Percentiles rank a stretch among this genome's conserved stretches.
These are phyloP conservation scores for Phytopythium oedochilum DNA, from an alignment of 352 stramenopile genomes.

Conservation along the genomic window DNA sequence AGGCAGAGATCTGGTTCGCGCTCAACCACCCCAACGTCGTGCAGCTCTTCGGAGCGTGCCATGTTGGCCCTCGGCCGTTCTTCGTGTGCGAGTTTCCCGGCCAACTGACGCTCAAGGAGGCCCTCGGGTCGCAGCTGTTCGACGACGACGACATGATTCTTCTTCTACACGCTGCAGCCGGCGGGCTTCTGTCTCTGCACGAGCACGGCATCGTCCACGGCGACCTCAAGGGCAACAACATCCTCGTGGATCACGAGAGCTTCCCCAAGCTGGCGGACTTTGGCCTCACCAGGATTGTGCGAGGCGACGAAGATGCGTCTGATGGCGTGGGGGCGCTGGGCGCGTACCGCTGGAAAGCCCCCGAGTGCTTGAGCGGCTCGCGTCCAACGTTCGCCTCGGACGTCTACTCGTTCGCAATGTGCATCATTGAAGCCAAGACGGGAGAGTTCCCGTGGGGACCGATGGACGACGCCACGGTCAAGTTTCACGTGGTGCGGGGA, in stretches of 20 bases:
- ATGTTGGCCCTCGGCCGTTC: constrained; percentile 21
- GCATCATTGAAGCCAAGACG: no score
- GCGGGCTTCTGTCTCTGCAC: neutral
- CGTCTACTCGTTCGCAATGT: no score
- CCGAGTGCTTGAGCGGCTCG: no score
- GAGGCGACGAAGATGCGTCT: no score
- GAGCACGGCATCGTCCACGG: neutral
- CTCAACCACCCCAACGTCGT: constrained; percentile 25
- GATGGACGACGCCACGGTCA: no score
- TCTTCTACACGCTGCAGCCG: no score
- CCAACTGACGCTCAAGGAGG: neutral
- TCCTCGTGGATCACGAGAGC: neutral
- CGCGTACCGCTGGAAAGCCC: no score
- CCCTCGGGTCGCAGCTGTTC: neutral
- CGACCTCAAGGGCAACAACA: neutral
- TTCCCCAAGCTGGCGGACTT: neutral
- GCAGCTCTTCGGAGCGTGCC: constrained; percentile 22
- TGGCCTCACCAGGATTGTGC: neutral
- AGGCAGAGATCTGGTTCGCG: constrained; percentile 22
- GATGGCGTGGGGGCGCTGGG: no score
- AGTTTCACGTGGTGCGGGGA: neutral
- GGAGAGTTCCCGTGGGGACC: no score
- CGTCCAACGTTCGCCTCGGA: no score
- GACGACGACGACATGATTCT: neutral
- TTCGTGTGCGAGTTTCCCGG: constrained; percentile 16